Conservation (phyloP, 352 stramenopile genomes). For the Peronospora farinosa region DNA sequence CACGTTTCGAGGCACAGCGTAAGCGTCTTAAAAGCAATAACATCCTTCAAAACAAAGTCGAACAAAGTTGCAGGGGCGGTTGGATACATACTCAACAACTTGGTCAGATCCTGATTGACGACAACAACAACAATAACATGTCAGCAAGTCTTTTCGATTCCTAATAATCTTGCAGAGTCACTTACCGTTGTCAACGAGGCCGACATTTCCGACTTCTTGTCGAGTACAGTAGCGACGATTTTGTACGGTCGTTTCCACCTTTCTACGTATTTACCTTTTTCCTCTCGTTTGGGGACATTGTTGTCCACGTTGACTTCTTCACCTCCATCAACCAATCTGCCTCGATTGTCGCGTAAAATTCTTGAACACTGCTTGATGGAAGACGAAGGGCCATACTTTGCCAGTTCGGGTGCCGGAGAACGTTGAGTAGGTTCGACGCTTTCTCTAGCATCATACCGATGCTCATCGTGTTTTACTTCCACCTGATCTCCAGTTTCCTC, state of each 20-base stretch:
- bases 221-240: conserved; percentile 57
- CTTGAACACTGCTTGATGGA: conserved; percentile 7
- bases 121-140: conserved; percentile 6
- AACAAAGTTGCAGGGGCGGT: conserved; percentile 4
- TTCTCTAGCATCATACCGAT: neutral
- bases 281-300: conserved; percentile 12
- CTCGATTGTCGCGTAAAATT: neutral
- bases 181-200: conserved; percentile 13
- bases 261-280: conserved; percentile 39
- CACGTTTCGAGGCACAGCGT: conserved; percentile 73
- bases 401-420: conserved; percentile 25
- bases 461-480: conserved; percentile 7
- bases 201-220: conserved; percentile 15
- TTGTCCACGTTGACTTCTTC: conserved; percentile 1
- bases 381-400: conserved; percentile 52
- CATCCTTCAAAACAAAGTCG: conserved; percentile 36
- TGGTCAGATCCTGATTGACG: conserved; percentile 23
- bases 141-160: conserved; percentile 1
- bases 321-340: conserved; percentile 1
- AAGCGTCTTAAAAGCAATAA: conserved; percentile 72
- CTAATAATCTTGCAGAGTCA: neutral
- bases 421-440: neutral
- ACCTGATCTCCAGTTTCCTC: conserved; percentile 24
- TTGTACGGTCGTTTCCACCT: conserved; percentile 79
- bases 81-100: conserved; percentile 29